A percentile compares a stretch with the other conserved stretches of the same genome.
Evolutionary conservation across 257 asterid genomes (phyloP).

Genomic region (Asclepias syriaca): DNA sequence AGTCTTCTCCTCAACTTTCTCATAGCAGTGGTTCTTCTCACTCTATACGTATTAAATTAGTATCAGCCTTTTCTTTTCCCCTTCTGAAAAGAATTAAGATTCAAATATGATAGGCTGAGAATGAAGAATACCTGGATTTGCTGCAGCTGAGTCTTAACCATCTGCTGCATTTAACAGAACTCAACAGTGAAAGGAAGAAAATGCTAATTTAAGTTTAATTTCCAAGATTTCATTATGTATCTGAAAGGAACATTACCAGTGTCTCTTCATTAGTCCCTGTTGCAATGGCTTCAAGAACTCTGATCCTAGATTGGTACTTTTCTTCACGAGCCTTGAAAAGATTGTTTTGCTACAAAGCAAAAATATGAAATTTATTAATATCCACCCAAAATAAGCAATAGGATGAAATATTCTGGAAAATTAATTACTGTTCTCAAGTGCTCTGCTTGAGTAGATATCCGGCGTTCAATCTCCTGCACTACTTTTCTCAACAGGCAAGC

Average conservation of each 20-base stretch:
- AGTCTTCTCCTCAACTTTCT: constrained; percentile 37
- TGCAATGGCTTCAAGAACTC: constrained; percentile 93
- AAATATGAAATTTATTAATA: background rate
- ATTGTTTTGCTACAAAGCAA: constrained; percentile 66
- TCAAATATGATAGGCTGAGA: background rate
- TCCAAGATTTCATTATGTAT: background rate
- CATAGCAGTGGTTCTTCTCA: constrained; percentile 25
- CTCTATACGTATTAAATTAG: constrained; percentile 28
- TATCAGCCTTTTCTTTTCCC: background rate
- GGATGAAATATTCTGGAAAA: background rate
- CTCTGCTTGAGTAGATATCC: constrained; percentile 88
- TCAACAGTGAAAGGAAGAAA: constrained; percentile 2
- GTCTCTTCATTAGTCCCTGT: constrained; percentile 72
- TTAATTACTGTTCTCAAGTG: constrained; percentile 64
- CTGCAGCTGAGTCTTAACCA: constrained; percentile 60
- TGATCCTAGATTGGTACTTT: constrained; percentile 85
- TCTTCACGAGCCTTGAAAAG: constrained; percentile 86
- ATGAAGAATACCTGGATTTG: constrained; percentile 49
- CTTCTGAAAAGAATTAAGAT: background rate
- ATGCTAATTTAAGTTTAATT: background rate
- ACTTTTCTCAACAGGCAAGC: constrained; percentile 82
- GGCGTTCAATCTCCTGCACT: constrained; percentile 89
- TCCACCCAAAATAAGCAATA: background rate
- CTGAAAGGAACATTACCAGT: constrained; percentile 37
- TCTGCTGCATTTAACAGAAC: constrained; percentile 46